Conservation (phyloP, 805 yeast species). For the Barnettozyma californica region DNA sequence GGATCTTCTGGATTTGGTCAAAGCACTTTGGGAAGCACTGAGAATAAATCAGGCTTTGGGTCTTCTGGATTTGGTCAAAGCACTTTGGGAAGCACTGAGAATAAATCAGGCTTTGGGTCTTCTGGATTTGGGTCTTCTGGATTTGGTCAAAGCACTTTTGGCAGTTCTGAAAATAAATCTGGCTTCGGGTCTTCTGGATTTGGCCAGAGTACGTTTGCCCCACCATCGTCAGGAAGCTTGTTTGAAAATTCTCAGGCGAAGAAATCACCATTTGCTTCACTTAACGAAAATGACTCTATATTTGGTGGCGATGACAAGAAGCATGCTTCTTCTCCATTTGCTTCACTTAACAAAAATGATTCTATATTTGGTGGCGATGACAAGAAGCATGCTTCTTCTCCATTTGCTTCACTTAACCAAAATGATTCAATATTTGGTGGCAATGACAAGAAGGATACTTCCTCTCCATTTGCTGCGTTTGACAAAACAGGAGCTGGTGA, state of each 20-base stretch:
- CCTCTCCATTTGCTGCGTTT: slow-evolving; percentile 20
- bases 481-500: slow-evolving; percentile 12
- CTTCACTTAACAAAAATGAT: neutral
- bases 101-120: too few species aligned
- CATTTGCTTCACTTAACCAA: slow-evolving; percentile 7
- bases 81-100: neutral
- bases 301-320: neutral
- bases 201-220: slow-evolving; percentile 11
- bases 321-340: slow-evolving; percentile 16
- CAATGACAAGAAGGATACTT: slow-evolving; percentile 1
- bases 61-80: slow-evolving; percentile 13
- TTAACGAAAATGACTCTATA: neutral
- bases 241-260: slow-evolving; percentile 4
- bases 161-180: slow-evolving; percentile 11
- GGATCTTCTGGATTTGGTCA: slow-evolving; percentile 10
- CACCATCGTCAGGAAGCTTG: too few species aligned
- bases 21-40: slow-evolving; percentile 5
- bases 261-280: slow-evolving; percentile 11
- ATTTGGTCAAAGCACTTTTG: slow-evolving; percentile 11
- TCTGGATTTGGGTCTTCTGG: slow-evolving; percentile 21
- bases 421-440: neutral
- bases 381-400: slow-evolving; percentile 13
- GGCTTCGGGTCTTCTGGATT: slow-evolving; percentile 25
- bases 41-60: slow-evolving; percentile 22
- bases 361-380: neutral